Base-by-base conservation (phyloP, 176 grass and related monocot species). In the Tillandsia fasciculata region DNA sequence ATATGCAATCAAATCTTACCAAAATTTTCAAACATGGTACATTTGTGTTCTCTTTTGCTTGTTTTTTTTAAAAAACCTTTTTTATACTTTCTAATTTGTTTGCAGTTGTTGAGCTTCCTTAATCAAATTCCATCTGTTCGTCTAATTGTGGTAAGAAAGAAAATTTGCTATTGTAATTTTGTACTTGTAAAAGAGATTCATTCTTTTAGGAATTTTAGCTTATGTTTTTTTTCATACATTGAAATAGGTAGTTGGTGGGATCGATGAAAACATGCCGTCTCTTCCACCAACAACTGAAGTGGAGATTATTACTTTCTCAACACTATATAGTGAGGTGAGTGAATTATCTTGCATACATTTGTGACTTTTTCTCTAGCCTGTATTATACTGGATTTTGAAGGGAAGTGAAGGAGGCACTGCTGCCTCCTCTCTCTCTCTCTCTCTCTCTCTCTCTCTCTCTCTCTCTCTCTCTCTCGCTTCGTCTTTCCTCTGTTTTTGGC, bases 21-120 rank as follows among this genome's bases (percentile, higher is more conserved):
- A 61, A 61, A 20, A 9, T 61, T 59, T 61, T 61, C 56, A 18
- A 61, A 22, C 14, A 61, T 61, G 2, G 18, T 20, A 23, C 56
- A 23, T 3, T 42, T 61, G 11, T 49, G 13, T 51, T n/a, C 11
- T 50, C 24, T 12, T 17, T n/a, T 33, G 42, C 17, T 72, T 47
- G 0, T 58, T 20, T 42, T 42, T 42, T 42, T 42, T 42, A 0
- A 0, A 83, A 51, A 18, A 11, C 26, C 73, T 64, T 61, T 64
- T 14, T 70, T 74, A 68, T 76, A 42, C 9, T 73, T 61, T 59
- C 17, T 83, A 42, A 49, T 15, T 84, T 75, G 8, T 69, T 78
- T 86, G 77, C 94, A 97, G 94, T 52, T 97, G 53, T 78, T 97
- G 68, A 87, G 82, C 66, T 97, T 97, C 69, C 64, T 89, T 79